Base-by-base conservation (phyloP, 2,329 filamentous ascomycete genomes). In the Teratosphaeria epicoccoides region DNA sequence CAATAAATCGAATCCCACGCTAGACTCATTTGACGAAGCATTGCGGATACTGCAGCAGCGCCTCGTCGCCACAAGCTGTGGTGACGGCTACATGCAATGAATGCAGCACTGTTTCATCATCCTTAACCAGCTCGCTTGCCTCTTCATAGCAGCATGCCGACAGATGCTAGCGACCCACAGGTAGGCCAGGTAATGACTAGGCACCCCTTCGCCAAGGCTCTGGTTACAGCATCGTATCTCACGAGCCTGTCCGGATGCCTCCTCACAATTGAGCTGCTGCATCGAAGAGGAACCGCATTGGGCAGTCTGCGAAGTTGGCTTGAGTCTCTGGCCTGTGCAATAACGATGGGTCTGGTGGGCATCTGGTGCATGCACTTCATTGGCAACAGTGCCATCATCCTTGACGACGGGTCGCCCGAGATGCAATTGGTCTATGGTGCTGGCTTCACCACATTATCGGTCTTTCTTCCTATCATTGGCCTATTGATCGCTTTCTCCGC, bases 261-360 rank as follows among this genome's bases (percentile, higher is more conserved):
- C 48, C 88, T 88, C 3, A 90, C 88, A 0, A 74, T 95, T 26
- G 89, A 95, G 67, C 72, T 95, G 53, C 81, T 95, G 49, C 86
- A 93, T 64, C 75, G 87, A 53, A 57, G 63, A 43, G 63, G 60
- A 6, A 66, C 63, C 1, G 61, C 62, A 5, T 51, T 66, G 4
- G 54, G 55, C 12, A 66, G 59, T 43, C 53, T 56, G 57, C 58
- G 63, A 47, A 65, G 63, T 53, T 67, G 64, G 67, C 57, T 72
- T 10, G 71, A 76, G 54, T 66, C 72, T 14, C 59, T 64, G 43
- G 64, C 64, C 23, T 73, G 70, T 52, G 63, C 70, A 29, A 62
- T 73, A 1, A 70, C 71, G 1, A 71, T 76, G 62, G 70, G 75
- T 14, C 58, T 75, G 6, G 72, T 76, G 46, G 74, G 74, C 14